These are phyloP conservation scores for Colletotrichum musae DNA, from an alignment of 2,329 filamentous ascomycete species.

Conservation along the genomic window DNA sequence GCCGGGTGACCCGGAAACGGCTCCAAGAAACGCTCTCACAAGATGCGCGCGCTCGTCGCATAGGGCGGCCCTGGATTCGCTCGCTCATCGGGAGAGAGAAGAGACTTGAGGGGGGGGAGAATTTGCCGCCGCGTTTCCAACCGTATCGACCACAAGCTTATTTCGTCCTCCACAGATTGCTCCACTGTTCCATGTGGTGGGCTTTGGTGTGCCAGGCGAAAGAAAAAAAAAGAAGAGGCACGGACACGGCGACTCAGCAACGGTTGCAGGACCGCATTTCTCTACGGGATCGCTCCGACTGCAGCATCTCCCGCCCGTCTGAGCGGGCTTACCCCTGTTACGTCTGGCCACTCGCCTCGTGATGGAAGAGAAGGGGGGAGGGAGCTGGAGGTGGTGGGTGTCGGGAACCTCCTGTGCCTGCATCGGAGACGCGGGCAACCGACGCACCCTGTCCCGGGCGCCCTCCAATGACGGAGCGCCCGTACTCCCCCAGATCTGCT, in stretches of 20 bases:
- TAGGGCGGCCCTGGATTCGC: background rate
- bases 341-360: slow-evolving; percentile 5
- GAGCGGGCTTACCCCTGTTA: slow-evolving; percentile 20
- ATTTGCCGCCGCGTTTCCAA: slow-evolving; percentile 19
- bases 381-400: background rate
- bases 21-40: background rate
- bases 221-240: slow-evolving; percentile 15
- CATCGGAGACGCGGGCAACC: slow-evolving; percentile 28
- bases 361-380: no score
- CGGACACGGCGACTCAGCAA: slow-evolving; percentile 10
- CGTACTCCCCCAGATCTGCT: slow-evolving; percentile 9
- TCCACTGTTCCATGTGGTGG: slow-evolving; percentile 23
- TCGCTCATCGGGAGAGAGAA: background rate
- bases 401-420: slow-evolving; percentile 14
- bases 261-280: slow-evolving; percentile 5
- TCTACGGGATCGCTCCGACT: slow-evolving; percentile 24
- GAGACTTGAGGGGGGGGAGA: background rate
- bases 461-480: background rate
- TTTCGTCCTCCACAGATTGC: background rate
- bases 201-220: slow-evolving; percentile 15
- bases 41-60: slow-evolving; percentile 11
- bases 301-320: slow-evolving; percentile 16
- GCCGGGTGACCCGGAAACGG: slow-evolving; percentile 12
- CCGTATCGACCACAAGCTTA: slow-evolving; percentile 34
- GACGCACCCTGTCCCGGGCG: slow-evolving; percentile 15